Evolutionary conservation across 2,329 filamentous ascomycete species (phyloP), one percentile per base, ranked within the genome.

Genomic region (Lachnellula suecica): DNA sequence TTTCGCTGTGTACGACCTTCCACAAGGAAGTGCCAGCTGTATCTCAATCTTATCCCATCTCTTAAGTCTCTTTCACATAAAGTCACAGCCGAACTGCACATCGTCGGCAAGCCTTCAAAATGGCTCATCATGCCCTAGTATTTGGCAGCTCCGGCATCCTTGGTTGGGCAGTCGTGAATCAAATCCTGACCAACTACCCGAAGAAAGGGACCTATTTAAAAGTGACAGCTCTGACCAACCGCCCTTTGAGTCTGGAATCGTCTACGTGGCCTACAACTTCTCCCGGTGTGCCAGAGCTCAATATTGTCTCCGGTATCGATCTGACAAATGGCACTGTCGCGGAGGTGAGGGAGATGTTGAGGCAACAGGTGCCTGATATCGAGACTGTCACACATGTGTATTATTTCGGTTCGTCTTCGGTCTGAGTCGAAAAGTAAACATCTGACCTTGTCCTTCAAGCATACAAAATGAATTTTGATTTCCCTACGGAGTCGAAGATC

Each of bases 371-470:
- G 8, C 65, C 68, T 23, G 63, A 67, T 34, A 63, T 75, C 13
- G 62, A 65, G 13, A 63, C 69, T 23, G 65, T 74, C 19, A 74
- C 71, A 1, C 72, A 76, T 55, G 68, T 75, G 9, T 76, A 72
- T 56, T 76, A 73, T 47, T 55, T 58, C 35, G 49, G 55, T 52
- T 19, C 44, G 29, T 15, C 7, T 23, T 24, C 13, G 20, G 24
- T 20, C n/a, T n/a, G n/a, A n/a, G n/a, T n/a, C n/a, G n/a, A n/a
- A n/a, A n/a, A n/a, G n/a, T n/a, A n/a, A n/a, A n/a, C n/a, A n/a
- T n/a, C n/a, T n/a, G n/a, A n/a, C n/a, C n/a, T n/a, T n/a, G n/a
- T n/a, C n/a, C n/a, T n/a, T n/a, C n/a, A n/a, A n/a, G 59, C 55
- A 10, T 59, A 56, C 44, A 59, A 57, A 19, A 56, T 54, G 48